Conservation (phyloP, 2,329 filamentous ascomycete genomes). For the Aspergillus pseudonomiae region DNA sequence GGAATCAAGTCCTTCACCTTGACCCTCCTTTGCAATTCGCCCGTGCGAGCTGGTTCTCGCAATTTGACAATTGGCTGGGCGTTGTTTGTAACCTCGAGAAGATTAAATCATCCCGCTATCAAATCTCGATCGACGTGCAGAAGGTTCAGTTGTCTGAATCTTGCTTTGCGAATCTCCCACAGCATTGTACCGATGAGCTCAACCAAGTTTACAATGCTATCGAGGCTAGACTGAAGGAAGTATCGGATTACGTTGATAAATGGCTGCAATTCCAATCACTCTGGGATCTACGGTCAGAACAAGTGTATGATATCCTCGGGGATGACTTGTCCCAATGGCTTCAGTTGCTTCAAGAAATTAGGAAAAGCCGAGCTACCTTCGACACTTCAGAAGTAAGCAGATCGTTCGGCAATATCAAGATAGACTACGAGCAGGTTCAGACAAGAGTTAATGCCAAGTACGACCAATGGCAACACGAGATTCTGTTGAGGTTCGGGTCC, state of each 20-base stretch:
- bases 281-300: conserved; percentile 95
- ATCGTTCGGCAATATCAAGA: conserved; percentile 88
- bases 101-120: conserved; percentile 92
- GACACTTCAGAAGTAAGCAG: conserved; percentile 94
- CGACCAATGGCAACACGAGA: conserved; percentile 99
- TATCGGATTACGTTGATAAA: conserved; percentile 88
- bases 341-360: conserved; percentile 93
- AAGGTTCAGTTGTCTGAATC: conserved; percentile 51
- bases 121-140: conserved; percentile 70
- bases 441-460: conserved; percentile 99
- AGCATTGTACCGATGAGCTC: conserved; percentile 78
- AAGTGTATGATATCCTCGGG: conserved; percentile 89
- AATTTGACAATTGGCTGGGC: conserved; percentile 91
- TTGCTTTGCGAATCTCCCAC: conserved; percentile 79
- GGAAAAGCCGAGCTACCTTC: conserved; percentile 93
- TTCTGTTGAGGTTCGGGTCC: conserved; percentile 86
- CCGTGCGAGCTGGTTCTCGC: conserved; percentile 88
- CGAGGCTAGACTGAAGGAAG: conserved; percentile 78
- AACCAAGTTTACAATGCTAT: conserved; percentile 79
- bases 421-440: conserved; percentile 98
- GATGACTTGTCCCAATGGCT: conserved; percentile 93
- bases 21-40: conserved; percentile 92
- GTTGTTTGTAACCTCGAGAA: conserved; percentile 90
- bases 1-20: conserved; percentile 95
- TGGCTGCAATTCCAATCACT: conserved; percentile 98